A percentile compares a stretch with the other conserved stretches of the same genome.
Evolutionary conservation across 768 basidiomycete genomes (phyloP).

Genomic region (Mycena haematopus): DNA sequence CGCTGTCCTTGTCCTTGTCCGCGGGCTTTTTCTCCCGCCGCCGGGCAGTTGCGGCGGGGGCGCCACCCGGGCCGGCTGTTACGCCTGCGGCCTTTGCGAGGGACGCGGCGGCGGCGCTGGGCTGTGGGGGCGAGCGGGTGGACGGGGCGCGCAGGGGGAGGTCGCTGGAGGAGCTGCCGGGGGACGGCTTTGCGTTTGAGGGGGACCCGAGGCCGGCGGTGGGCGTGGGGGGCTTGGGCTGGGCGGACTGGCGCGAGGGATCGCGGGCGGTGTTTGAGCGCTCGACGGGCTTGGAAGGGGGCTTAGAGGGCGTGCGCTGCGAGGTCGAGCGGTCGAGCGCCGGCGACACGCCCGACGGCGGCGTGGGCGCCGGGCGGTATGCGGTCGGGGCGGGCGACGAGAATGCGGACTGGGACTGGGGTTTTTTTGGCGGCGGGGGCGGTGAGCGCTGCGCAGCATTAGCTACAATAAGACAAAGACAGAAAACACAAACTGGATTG

Average conservation of each 20-base stretch:
- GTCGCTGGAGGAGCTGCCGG: constrained; percentile 67
- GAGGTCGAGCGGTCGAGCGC: constrained; percentile 88
- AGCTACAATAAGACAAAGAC: constrained; percentile 28
- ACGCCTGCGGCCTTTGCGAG: constrained; percentile 63
- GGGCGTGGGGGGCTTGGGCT: constrained; percentile 35
- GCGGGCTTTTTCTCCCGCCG: constrained; percentile 85
- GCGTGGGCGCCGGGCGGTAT: constrained; percentile 80
- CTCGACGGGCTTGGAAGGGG: constrained; percentile 54
- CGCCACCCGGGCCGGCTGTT: constrained; percentile 26
- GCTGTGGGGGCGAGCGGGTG: constrained; percentile 38
- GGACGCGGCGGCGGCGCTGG: constrained; percentile 67
- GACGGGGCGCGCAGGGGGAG: constrained; percentile 46
- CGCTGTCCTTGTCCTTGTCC: constrained; percentile 81
- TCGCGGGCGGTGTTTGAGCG: constrained; percentile 76
- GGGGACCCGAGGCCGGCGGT: constrained; percentile 34
- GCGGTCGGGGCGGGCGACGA: constrained; percentile 49
- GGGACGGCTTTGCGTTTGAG: constrained; percentile 53
- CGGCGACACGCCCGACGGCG: constrained; percentile 67
- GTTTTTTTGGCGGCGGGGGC: constrained; percentile 56
- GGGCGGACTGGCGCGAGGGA: constrained; percentile 33
- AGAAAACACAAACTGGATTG: constrained; percentile 56
- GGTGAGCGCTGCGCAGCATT: constrained; percentile 48
- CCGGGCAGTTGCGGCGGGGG: constrained; percentile 81
- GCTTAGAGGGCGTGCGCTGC: constrained; percentile 72
- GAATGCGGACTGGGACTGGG: constrained; percentile 29